phyloP scores from a whole-genome alignment of 2,329 filamentous ascomycete species.

The Paramyrothecium roridum region DNA sequence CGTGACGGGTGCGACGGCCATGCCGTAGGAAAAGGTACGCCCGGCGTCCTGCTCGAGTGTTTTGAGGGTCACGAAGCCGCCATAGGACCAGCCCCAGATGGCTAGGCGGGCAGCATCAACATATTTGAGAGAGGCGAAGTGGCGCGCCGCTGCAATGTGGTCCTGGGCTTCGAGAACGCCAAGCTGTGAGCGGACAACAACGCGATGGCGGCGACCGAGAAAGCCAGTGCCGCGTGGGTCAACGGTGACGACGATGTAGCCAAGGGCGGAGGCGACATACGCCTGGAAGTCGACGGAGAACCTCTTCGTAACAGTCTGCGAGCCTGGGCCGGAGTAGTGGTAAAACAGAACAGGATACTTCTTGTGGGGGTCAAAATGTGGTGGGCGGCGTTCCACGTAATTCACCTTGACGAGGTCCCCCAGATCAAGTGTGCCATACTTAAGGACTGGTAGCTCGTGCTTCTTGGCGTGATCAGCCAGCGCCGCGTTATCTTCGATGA shows the following conservation, averaged over 20 bases:
- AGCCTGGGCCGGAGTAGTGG: constrained; percentile 93
- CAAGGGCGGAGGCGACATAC: constrained; percentile 79
- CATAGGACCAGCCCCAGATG: constrained; percentile 99
- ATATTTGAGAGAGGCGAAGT: constrained; percentile 78
- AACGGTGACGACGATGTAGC: constrained; percentile 92
- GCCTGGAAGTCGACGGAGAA: constrained; percentile 88
- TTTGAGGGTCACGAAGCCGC: constrained; percentile 93
- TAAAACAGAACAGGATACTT: constrained; percentile 93
- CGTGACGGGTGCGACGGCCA: constrained; percentile 97
- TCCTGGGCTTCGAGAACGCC: constrained; percentile 83
- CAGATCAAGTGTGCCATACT: constrained; percentile 82
- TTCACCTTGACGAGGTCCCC: constrained; percentile 67
- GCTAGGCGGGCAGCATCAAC: constrained; percentile 79
- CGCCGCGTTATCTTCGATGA: constrained; percentile 73
- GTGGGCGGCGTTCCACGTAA: constrained; percentile 80
- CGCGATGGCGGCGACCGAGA: constrained; percentile 79
- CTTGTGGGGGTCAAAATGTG: constrained; percentile 79
- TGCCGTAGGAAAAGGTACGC: constrained; percentile 88
- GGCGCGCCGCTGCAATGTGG: constrained; percentile 85
- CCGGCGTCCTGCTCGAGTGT: constrained; percentile 90
- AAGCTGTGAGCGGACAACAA: constrained; percentile 77
- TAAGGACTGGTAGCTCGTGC: constrained; percentile 77
- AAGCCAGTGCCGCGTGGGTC: constrained; percentile 92
- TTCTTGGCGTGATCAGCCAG: constrained; percentile 68
- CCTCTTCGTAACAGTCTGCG: constrained; percentile 76